These are phyloP conservation scores for Pugionium cornutum DNA, from an alignment of 345 rosid species.

Conservation along the genomic window DNA sequence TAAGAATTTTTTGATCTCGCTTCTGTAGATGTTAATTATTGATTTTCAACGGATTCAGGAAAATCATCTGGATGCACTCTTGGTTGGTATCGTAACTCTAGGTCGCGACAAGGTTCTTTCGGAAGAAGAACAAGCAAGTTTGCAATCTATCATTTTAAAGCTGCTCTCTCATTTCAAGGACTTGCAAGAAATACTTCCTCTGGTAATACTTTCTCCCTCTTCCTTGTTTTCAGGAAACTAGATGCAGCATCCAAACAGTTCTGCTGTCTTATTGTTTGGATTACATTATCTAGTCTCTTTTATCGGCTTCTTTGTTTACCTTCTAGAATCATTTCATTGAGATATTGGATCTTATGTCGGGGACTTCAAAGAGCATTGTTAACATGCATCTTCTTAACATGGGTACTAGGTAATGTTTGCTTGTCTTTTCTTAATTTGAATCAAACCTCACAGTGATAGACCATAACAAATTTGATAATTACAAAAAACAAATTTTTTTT, in stretches of 20 bases:
- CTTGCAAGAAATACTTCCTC: conserved; percentile 57
- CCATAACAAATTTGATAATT: too few species aligned
- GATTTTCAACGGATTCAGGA: conserved; percentile 46
- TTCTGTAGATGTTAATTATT: conserved; percentile 10
- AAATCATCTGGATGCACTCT: conserved; percentile 51
- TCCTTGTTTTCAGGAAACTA: conserved; percentile 21
- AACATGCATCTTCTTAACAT: conserved; percentile 63
- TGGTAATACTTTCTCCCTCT: conserved; percentile 52
- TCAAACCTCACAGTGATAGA: background rate
- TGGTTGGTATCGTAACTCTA: conserved; percentile 56
- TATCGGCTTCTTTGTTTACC: conserved; percentile 20
- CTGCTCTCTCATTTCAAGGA: conserved; percentile 69
- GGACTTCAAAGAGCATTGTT: conserved; percentile 55
- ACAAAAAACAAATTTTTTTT: too few species aligned
- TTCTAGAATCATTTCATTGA: conserved; percentile 75
- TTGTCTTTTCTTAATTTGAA: conserved; percentile 17
- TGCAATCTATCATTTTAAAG: conserved; percentile 77
- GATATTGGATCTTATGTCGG: conserved; percentile 73
- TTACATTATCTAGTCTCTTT: conserved; percentile 15
- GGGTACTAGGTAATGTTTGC: conserved; percentile 63
- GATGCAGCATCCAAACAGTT: background rate
- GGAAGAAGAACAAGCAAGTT: conserved; percentile 65
- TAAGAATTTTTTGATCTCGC: conserved; percentile 13
- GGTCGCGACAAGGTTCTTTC: conserved; percentile 49
- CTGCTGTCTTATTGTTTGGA: background rate